Percentiles rank a stretch among this genome's conserved stretches.
Evolutionary conservation across 2,329 filamentous ascomycete species (phyloP).

Genomic region (Penicillium occitanis): DNA sequence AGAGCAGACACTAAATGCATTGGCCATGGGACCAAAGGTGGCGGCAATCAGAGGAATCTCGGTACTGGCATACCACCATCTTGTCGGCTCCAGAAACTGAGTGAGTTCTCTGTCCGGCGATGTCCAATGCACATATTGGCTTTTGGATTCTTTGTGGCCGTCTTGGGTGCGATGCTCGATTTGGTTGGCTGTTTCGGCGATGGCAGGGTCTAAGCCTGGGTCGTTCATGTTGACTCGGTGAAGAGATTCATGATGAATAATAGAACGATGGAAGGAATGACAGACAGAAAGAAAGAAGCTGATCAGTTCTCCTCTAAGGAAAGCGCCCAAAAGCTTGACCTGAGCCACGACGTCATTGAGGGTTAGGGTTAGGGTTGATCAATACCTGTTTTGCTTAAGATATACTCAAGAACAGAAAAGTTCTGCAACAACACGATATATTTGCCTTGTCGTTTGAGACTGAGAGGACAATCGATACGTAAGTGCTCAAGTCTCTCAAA

Average conservation of each 20-base stretch:
- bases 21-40: constrained; percentile 57
- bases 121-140: constrained; percentile 14
- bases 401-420: too few species aligned
- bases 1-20: constrained; percentile 56
- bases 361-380: not conserved
- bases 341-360: constrained; percentile 4
- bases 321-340: constrained; percentile 6
- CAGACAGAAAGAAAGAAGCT: not conserved
- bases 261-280: not conserved
- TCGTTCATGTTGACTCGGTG: constrained; percentile 48
- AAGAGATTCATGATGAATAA: not conserved
- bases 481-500: not conserved
- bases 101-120: constrained; percentile 28
- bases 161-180: constrained; percentile 40
- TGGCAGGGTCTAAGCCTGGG: constrained; percentile 53
- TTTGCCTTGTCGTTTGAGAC: not conserved
- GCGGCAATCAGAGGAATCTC: constrained; percentile 57
- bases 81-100: constrained; percentile 29
- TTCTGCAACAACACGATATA: not conserved
- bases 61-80: constrained; percentile 63
- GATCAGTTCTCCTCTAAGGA: not conserved
- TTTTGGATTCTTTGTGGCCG: constrained; percentile 23
- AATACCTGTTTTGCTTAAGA: too few species aligned
- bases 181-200: constrained; percentile 47
- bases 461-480: not conserved